phyloP scores from a whole-genome alignment of 2,329 filamentous ascomycete genomes.

The Thelonectria blattea region DNA sequence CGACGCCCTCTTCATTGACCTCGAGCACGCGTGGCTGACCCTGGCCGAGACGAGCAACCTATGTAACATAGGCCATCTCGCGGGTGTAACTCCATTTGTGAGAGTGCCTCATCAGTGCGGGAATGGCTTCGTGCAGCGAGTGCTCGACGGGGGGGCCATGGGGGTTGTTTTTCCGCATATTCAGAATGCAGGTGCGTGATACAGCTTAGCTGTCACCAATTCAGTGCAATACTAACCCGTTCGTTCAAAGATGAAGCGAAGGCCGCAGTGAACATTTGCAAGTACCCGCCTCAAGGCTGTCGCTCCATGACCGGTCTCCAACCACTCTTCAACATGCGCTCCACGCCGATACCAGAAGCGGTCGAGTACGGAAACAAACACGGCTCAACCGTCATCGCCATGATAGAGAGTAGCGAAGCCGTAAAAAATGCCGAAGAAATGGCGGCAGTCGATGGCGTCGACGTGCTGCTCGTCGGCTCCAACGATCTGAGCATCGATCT shows the following conservation, averaged over 20 bases:
- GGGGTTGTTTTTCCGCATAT: slow-evolving; percentile 41
- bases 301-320: slow-evolving; percentile 35
- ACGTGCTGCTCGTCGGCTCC: slow-evolving; percentile 42
- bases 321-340: slow-evolving; percentile 31
- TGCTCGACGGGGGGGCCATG: slow-evolving; percentile 43
- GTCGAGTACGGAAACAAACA: slow-evolving; percentile 31
- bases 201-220: too few species aligned
- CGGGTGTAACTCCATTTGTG: slow-evolving; percentile 42
- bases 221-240: not conserved
- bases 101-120: slow-evolving; percentile 44
- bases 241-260: slow-evolving; percentile 48
- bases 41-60: slow-evolving; percentile 40
- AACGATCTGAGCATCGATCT: slow-evolving; percentile 38
- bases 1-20: slow-evolving; percentile 47
- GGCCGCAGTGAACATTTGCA: slow-evolving; percentile 47
- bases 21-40: slow-evolving; percentile 45
- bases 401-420: slow-evolving; percentile 37
- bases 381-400: slow-evolving; percentile 36
- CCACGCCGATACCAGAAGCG: slow-evolving; percentile 16
- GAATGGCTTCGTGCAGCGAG: slow-evolving; percentile 41
- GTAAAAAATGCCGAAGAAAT: slow-evolving; percentile 39
- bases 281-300: slow-evolving; percentile 35
- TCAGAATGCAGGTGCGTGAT: slow-evolving; percentile 14
- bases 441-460: slow-evolving; percentile 39
- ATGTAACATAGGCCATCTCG: slow-evolving; percentile 35